Evolutionary conservation across 441 rosid genomes (phyloP), one percentile per base, ranked within the genome.

Genomic region (Eruca vesicaria): DNA sequence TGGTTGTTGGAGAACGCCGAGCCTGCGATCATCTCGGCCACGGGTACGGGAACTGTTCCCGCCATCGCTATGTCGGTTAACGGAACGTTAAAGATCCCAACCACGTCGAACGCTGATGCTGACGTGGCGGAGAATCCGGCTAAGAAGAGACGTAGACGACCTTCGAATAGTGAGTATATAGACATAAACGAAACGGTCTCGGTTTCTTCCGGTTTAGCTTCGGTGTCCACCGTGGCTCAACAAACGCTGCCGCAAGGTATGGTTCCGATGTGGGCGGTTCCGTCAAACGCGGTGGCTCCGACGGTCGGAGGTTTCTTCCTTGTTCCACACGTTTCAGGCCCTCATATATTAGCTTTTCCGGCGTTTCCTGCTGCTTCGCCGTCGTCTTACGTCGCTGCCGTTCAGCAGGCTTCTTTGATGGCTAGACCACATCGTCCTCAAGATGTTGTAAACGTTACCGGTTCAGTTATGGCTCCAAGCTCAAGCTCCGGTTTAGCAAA

Each of bases 1-100:
- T 88, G 93, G 93, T 72, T 88, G 31, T 74, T 88, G 18, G 89
- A 88, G 68, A 89, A 82, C 81, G 89, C 93, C 0, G 93, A 88
- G 78, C 88, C 89, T 4, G 90, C 93, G 29, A 88, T 88, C 67
- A 86, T 88, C 16, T 85, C 89, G 2, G 90, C 90, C n/a, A 88
- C 93, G 0, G 93, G 93, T 0, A 82, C 93, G 20, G 93, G 93
- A 33, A 88, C 93, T 5, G 83, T 88, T 62, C 90, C 93, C 8
- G 90, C 90, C 26, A 85, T 88, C 16, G 93, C 93, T 66, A 83
- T 85, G 87, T 88, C 93, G 32, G 87, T 88, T 10, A 87, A 84
- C 60, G 93, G 93, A 56, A 74, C 89, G 11, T 79, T 88, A 6
- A 88, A 86, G 79, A 86, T 88, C 60, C 93, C 90, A 6, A 85